phyloP scores from a whole-genome alignment of 1,284 basidiomycete species.

The Fistulina hepatica region DNA sequence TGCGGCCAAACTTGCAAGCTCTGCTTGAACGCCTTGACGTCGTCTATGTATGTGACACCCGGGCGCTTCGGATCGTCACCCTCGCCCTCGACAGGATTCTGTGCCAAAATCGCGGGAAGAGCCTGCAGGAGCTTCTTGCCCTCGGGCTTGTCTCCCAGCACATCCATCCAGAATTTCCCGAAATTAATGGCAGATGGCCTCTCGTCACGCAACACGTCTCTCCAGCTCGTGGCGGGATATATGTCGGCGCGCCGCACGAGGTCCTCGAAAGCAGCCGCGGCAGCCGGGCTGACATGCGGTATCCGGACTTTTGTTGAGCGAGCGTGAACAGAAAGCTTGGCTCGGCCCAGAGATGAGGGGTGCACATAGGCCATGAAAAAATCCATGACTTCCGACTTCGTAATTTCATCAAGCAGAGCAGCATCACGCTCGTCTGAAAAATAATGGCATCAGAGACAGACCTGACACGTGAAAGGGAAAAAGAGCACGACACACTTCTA shows the following conservation, averaged over 20 bases:
- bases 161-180: constrained; percentile 30
- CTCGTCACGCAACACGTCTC: constrained; percentile 35
- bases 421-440: constrained; percentile 57
- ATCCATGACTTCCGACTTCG: constrained; percentile 69
- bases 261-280: constrained; percentile 53
- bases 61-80: constrained; percentile 14
- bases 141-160: constrained; percentile 22
- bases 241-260: constrained; percentile 43
- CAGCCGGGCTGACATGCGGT: constrained; percentile 54
- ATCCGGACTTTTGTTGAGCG: constrained; percentile 53
- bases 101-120: constrained; percentile 45
- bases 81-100: constrained; percentile 35
- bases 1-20: constrained; percentile 38
- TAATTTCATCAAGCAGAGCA: constrained; percentile 47
- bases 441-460: constrained; percentile 6
- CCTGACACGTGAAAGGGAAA: constrained; percentile 1
- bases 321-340: constrained; percentile 79
- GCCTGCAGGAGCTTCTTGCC: constrained; percentile 34
- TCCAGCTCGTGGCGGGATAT: constrained; percentile 52
- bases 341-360: constrained; percentile 54
- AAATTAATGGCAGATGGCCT: constrained; percentile 33
- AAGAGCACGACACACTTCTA: constrained; percentile 23
- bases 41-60: constrained; percentile 54
- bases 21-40: constrained; percentile 66
- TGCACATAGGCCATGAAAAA: constrained; percentile 68